A percentile compares a stretch with the other conserved stretches of the same genome.
phyloP scores from a whole-genome alignment of 495 filamentous ascomycete species.

The Penicillium subrubescens region DNA sequence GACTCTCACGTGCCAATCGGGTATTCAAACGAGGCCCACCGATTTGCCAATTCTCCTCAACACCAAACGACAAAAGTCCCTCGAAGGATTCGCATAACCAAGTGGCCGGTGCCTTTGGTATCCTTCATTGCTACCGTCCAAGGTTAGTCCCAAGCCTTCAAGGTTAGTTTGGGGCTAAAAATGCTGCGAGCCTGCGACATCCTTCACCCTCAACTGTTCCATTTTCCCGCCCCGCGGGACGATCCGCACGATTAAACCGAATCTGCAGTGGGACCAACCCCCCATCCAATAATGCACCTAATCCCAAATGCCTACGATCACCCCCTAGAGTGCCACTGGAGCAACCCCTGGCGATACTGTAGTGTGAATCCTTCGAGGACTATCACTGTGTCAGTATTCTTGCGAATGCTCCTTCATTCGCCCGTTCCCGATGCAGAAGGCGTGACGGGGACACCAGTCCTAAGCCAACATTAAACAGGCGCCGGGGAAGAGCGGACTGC shows the following conservation, averaged over 20 bases:
- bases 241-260: constrained; percentile 14
- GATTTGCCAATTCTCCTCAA: not conserved
- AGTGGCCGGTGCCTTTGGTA: not conserved
- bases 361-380: constrained; percentile 9
- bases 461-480: not conserved
- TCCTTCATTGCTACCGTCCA: not conserved
- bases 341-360: constrained; percentile 1
- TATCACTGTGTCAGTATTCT: not conserved
- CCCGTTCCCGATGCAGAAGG: not conserved
- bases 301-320: not conserved
- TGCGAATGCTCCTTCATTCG: not conserved
- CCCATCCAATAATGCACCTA: not conserved
- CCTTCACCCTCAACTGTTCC: not conserved
- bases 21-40: not conserved
- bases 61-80: not conserved
- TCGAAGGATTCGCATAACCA: not conserved
- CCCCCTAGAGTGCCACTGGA: not conserved
- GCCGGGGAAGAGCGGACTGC: not conserved
- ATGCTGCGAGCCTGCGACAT: not conserved
- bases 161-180: not conserved
- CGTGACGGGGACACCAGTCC: not conserved
- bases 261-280: constrained; percentile 4
- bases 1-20: not conserved
- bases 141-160: not conserved
- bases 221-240: constrained; percentile 9